phyloP scores from a whole-genome alignment of 441 rosid species.

The Adansonia madagascariensis region DNA sequence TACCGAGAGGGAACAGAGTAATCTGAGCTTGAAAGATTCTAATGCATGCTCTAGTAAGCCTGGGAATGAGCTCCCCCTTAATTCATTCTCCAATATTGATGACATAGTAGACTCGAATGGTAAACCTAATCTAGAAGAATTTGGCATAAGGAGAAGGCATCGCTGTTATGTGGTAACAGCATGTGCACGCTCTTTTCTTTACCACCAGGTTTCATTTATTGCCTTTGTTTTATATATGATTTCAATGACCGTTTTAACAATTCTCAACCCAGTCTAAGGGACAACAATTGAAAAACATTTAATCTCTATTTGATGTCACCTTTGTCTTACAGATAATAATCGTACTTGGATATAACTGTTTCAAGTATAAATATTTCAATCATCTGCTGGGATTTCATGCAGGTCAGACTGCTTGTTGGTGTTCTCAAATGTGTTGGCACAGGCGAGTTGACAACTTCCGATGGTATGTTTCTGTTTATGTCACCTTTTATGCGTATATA shows the following conservation, averaged over 20 bases:
- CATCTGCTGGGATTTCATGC: constrained; percentile 31
- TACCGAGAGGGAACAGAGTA: constrained; percentile 45
- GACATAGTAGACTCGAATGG: constrained; percentile 26
- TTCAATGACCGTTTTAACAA: not conserved
- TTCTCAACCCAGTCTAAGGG: not conserved
- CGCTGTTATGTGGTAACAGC: constrained; percentile 71
- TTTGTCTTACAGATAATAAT: not conserved
- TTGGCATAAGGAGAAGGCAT: constrained; percentile 67
- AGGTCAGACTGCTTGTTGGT: constrained; percentile 93
- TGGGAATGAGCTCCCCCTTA: constrained; percentile 29
- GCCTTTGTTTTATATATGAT: not conserved
- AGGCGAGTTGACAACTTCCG: constrained; percentile 66
- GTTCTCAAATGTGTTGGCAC: constrained; percentile 84
- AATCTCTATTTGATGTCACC: not conserved
- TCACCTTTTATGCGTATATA: not conserved
- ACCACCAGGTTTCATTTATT: constrained; percentile 71
- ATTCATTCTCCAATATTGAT: constrained; percentile 30
- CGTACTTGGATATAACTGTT: not conserved
- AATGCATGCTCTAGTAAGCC: constrained; percentile 32
- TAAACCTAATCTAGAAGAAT: constrained; percentile 48
- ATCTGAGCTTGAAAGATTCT: constrained; percentile 37
- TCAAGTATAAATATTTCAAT: not conserved
- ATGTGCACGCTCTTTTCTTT: constrained; percentile 79
- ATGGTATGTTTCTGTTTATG: constrained; percentile 47
- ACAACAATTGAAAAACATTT: not conserved